Conservation (phyloP, 2,329 filamentous ascomycete species). For the Colletotrichum sidae region DNA sequence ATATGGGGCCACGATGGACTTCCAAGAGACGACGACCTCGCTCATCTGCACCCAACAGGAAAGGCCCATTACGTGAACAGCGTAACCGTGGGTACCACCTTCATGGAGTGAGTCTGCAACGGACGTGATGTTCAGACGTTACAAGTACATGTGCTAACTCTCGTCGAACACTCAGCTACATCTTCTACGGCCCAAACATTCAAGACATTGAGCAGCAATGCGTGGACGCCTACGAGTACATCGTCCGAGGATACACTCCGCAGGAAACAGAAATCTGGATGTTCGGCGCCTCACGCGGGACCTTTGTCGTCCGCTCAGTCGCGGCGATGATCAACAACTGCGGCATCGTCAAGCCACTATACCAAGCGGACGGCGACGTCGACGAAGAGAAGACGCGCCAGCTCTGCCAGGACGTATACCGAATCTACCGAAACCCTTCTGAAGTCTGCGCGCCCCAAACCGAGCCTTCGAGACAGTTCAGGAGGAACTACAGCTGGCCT, state of each 20-base stretch:
- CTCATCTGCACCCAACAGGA: slow-evolving; percentile 17
- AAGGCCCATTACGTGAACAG: slow-evolving; percentile 27
- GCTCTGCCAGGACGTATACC: slow-evolving; percentile 40
- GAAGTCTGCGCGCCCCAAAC: slow-evolving; percentile 38
- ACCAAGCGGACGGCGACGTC: slow-evolving; percentile 5
- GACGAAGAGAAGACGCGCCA: slow-evolving; percentile 29
- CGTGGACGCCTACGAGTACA: slow-evolving; percentile 39
- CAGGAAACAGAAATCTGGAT: slow-evolving; percentile 41
- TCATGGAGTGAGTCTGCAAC: slow-evolving; percentile 17
- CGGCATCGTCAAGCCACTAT: slow-evolving; percentile 40
- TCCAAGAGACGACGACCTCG: slow-evolving; percentile 15
- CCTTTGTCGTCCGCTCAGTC: slow-evolving; percentile 41
- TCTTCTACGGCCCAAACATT: slow-evolving; percentile 13
- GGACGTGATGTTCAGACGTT: too few species aligned
- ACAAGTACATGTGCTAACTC: too few species aligned
- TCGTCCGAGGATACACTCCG: slow-evolving; percentile 28
- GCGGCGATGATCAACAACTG: slow-evolving; percentile 47
- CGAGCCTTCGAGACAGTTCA: slow-evolving; percentile 34
- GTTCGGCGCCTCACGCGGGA: slow-evolving; percentile 44
- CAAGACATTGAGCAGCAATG: slow-evolving; percentile 33
- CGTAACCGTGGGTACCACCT: slow-evolving; percentile 11
- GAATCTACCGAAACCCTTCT: slow-evolving; percentile 40
- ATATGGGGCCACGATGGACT: slow-evolving; percentile 27
- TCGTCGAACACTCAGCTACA: neutral
- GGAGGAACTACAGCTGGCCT: slow-evolving; percentile 34